Conservation (phyloP, 2,329 filamentous ascomycete genomes). For the Chrysoporthe puriensis region DNA sequence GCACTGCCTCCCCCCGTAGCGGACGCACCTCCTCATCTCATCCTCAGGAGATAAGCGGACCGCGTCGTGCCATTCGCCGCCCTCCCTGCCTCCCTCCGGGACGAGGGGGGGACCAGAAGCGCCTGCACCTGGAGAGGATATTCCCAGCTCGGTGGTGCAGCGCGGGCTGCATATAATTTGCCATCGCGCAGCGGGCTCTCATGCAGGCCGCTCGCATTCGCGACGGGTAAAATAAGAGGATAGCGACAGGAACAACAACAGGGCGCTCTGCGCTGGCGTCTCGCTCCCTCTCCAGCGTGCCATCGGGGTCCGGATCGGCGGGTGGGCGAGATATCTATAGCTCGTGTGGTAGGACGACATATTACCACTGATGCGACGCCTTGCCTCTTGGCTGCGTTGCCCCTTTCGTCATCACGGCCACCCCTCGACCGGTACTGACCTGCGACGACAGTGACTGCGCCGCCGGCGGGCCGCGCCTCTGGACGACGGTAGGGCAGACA, state of each 20-base stretch:
- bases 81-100: background rate
- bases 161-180: slow-evolving; percentile 2
- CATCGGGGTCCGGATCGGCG: background rate
- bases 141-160: slow-evolving; percentile 1
- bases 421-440: background rate
- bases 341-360: background rate
- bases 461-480: slow-evolving; percentile 20
- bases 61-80: background rate
- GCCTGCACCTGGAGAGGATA: background rate
- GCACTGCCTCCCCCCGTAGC: no score
- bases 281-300: background rate
- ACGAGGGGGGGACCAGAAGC: background rate
- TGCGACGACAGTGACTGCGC: slow-evolving; percentile 6
- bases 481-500: background rate
- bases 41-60: background rate
- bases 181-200: background rate
- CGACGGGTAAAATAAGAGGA: background rate
- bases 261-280: background rate
- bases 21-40: no score
- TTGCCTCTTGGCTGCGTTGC: slow-evolving; percentile 15
- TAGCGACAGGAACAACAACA: no score
- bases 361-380: slow-evolving; percentile 19
- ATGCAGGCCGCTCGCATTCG: slow-evolving; percentile 3
- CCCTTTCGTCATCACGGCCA: slow-evolving; percentile 18
- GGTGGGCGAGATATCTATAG: background rate